phyloP scores from a whole-genome alignment of 2,329 filamentous ascomycete genomes.

The Aspergillus hiratsukae region DNA sequence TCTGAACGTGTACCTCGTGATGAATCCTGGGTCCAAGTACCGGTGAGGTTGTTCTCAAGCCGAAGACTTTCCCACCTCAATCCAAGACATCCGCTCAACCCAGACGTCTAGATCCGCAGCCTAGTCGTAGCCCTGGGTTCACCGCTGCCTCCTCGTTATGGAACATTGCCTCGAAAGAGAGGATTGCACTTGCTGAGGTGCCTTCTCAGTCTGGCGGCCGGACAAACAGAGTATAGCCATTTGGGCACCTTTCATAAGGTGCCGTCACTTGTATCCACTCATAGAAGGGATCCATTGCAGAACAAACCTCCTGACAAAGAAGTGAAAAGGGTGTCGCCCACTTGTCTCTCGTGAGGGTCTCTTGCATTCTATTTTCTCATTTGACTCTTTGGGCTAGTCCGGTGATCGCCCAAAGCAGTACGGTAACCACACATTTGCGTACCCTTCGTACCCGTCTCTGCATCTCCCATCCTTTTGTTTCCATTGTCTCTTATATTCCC shows the following conservation, averaged over 20 bases:
- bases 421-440: conserved; percentile 8
- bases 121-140: conserved; percentile 12
- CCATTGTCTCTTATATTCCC: conserved; percentile 7
- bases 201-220: conserved; percentile 3
- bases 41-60: conserved; percentile 15
- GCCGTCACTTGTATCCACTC: conserved; percentile 20
- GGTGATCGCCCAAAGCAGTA: conserved; percentile 8
- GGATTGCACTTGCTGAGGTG: conserved; percentile 6
- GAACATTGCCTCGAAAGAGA: conserved; percentile 14
- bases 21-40: conserved; percentile 14
- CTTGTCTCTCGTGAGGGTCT: conserved; percentile 6
- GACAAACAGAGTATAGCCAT: conserved; percentile 18
- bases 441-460: conserved; percentile 1
- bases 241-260: conserved; percentile 13
- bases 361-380: conserved; percentile 10
- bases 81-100: conserved; percentile 21
- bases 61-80: conserved; percentile 9
- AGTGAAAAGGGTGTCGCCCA: background rate
- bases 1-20: conserved; percentile 19
- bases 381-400: conserved; percentile 6
- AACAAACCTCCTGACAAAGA: conserved; percentile 23
- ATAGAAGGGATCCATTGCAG: conserved; percentile 6
- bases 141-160: conserved; percentile 16
- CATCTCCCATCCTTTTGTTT: conserved; percentile 10
- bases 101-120: conserved; percentile 13